These are phyloP conservation scores for Termitomyces sp. DNA, from an alignment of 768 basidiomycete species.

Conservation along the genomic window DNA sequence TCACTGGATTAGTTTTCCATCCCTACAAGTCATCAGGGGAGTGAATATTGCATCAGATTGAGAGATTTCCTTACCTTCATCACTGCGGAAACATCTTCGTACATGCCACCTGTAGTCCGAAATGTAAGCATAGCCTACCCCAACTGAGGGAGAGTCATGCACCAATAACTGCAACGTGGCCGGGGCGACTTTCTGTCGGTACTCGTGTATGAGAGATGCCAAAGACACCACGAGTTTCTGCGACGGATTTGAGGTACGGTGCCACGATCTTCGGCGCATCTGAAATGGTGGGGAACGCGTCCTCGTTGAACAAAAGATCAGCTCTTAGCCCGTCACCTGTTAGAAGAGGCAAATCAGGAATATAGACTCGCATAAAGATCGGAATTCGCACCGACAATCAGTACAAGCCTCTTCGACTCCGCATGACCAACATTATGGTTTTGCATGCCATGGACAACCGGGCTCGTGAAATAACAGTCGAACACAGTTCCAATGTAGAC, in stretches of 20 bases:
- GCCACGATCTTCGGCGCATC: conserved; percentile 59
- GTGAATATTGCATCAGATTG: neutral
- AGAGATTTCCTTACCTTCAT: conserved; percentile 55
- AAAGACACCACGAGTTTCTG: conserved; percentile 66
- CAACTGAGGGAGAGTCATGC: conserved; percentile 3
- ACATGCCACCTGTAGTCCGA: conserved; percentile 66
- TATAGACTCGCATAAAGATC: neutral
- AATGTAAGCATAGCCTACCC: neutral
- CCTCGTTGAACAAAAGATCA: conserved; percentile 67
- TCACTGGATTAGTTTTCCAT: conserved; percentile 83
- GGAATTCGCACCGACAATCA: conserved; percentile 64
- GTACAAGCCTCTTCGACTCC: conserved; percentile 69
- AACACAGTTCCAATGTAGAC: conserved; percentile 71
- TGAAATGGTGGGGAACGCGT: conserved; percentile 54
- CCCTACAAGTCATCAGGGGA: conserved; percentile 41
- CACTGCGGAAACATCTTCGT: conserved; percentile 86
- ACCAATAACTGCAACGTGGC: conserved; percentile 88
- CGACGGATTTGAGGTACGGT: conserved; percentile 69
- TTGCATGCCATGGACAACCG: conserved; percentile 76
- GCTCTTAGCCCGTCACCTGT: conserved; percentile 82
- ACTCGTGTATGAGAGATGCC: conserved; percentile 85
- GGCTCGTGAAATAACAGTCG: conserved; percentile 86
- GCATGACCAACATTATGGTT: conserved; percentile 42
- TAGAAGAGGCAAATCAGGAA: neutral
- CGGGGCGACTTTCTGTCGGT: conserved; percentile 85